Percentiles rank a stretch among this genome's conserved stretches.
These are phyloP conservation scores for Naganishia vaughanmartiniae DNA, from an alignment of 768 basidiomycete species.

Conservation along the genomic window DNA sequence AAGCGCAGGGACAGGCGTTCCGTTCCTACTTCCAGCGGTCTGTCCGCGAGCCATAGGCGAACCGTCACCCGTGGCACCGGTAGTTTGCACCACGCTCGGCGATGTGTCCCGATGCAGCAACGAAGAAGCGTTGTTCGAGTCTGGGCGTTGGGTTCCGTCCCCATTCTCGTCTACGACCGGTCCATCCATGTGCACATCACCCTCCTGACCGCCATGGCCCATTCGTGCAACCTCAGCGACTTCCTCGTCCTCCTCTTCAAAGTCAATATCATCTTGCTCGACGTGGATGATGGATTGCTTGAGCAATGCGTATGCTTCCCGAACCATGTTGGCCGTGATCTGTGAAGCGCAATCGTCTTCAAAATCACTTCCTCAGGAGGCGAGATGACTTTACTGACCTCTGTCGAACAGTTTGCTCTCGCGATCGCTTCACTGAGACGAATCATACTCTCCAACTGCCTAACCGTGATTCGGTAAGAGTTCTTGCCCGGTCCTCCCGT, in stretches of 20 bases:
- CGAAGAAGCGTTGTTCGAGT: slow-evolving; percentile 37
- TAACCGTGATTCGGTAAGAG: slow-evolving; percentile 94
- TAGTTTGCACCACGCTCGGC: slow-evolving; percentile 31
- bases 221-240: slow-evolving; percentile 62
- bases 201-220: slow-evolving; percentile 54
- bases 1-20: slow-evolving; percentile 47
- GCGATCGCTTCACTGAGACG: slow-evolving; percentile 96
- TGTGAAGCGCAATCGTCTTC: slow-evolving; percentile 47
- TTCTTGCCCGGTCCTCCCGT: slow-evolving; percentile 80
- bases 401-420: slow-evolving; percentile 90
- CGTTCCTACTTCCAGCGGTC: neutral
- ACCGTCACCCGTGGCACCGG: slow-evolving; percentile 38
- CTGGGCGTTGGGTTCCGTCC: slow-evolving; percentile 44
- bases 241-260: slow-evolving; percentile 68
- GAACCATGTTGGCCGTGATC: slow-evolving; percentile 91
- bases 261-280: slow-evolving; percentile 96
- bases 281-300: slow-evolving; percentile 98
- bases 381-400: slow-evolving; percentile 57
- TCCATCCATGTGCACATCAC: slow-evolving; percentile 34
- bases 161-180: slow-evolving; percentile 45
- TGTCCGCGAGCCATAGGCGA: slow-evolving; percentile 30
- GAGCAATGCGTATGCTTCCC: slow-evolving; percentile 89
- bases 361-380: neutral
- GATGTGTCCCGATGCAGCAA: slow-evolving; percentile 45
- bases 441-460: slow-evolving; percentile 97